Evolutionary conservation across 164 flowering plant species (phyloP), one percentile per base, ranked within the genome.

Genomic region (Kingdonia uniflora): DNA sequence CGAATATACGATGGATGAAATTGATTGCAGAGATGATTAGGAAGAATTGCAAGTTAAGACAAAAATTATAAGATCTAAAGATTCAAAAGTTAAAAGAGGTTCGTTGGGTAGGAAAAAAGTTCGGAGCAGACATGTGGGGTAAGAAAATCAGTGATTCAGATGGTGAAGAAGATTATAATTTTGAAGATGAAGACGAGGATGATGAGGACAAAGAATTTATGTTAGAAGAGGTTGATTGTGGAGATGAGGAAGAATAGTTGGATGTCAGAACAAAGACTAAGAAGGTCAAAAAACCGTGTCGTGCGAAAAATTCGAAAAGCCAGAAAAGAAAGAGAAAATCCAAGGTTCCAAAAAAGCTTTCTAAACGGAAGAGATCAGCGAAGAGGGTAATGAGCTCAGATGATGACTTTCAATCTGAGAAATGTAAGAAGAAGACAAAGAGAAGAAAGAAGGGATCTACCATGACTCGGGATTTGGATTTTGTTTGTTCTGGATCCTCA

Each of bases 381-480:
- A 62, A 64, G 51, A 75, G 63, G 67, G 43, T 69, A 56, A 55
- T 48, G 37, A 70, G 64, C 33, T 45, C 58, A 56, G 72, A 62
- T 53, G 65, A 59, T 61, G 75, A 69, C 49, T 72, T 60, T 24
- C 37, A 49, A 23, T 42, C 24, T 37, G 58, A 49, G 58, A 68
- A 56, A 54, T 35, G 15, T 20, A 51, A 21, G 45, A 68, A 49
- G 58, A 63, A 46, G 21, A 23, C 26, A 2, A 43, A 42, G 48
- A 62, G 47, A 21, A 49, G 55, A 42, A 68, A 20, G 49, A 66
- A 26, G 52, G 64, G 49, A 55, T 37, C 43, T 5, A 37, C 56
- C 58, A 65, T 56, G 19, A 45, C 56, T 22, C 80, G 85, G 37
- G 99, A 81, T 72, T 86, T 89, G 20, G 99, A 87, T 66, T 66